phyloP scores from a whole-genome alignment of 257 asterid species.

The Penstemon eatonii region DNA sequence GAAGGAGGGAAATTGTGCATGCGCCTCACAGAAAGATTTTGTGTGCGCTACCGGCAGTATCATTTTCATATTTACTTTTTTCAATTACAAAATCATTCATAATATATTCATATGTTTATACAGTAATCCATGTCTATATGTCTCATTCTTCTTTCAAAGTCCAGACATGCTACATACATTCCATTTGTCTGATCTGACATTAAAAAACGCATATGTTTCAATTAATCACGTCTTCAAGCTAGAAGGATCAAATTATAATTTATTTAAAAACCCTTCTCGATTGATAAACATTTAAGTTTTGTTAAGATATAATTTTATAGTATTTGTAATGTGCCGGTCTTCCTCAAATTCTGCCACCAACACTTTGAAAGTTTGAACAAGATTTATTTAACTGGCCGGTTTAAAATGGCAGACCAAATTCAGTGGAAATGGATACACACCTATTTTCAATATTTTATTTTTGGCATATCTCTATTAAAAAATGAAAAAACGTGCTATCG shows the following conservation, averaged over 20 bases:
- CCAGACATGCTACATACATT: background rate
- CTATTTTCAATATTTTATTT: conserved; percentile 11
- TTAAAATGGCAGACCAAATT: conserved; percentile 39
- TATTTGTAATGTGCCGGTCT: conserved; percentile 23
- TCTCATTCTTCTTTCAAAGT: background rate
- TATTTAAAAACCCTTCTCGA: conserved; percentile 20
- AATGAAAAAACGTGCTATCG: too few relatives aligned
- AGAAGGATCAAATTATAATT: too few relatives aligned
- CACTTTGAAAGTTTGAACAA: conserved; percentile 29
- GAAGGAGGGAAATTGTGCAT: conserved; percentile 59
- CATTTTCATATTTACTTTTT: conserved; percentile 22
- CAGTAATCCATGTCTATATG: background rate
- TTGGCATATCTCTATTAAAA: conserved; percentile 18
- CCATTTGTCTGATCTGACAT: conserved; percentile 18
- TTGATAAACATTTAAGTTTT: background rate
- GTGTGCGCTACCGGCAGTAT: conserved; percentile 32
- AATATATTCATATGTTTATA: background rate
- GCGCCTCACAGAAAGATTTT: conserved; percentile 39
- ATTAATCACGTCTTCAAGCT: too few relatives aligned
- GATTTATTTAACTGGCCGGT: background rate
- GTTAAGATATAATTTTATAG: too few relatives aligned
- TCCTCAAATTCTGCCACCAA: conserved; percentile 48
- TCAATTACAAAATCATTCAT: conserved; percentile 23
- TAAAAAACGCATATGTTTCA: too few relatives aligned
- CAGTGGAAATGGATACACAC: conserved; percentile 29